Evolutionary conservation across 1,139 yeast genomes (phyloP), one percentile per base, ranked within the genome.

Genomic region (Cylindricascospora bacillispora): DNA sequence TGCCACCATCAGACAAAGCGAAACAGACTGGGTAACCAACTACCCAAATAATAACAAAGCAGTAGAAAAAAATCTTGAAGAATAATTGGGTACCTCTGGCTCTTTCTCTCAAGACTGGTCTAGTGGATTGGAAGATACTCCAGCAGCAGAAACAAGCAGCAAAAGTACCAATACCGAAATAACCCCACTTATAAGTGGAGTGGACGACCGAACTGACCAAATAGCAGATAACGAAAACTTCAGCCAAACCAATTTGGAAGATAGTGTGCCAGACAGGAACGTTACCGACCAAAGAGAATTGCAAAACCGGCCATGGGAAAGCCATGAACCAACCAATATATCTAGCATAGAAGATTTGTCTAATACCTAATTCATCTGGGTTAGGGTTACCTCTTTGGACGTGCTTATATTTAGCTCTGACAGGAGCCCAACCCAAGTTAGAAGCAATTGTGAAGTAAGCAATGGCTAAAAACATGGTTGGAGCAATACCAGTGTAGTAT

Each of bases 1-100:
- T 73, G 52, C 79, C 78, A 60, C 80, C 81, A 47, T 73, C 80
- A 41, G 68, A 56, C 35, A 73, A 56, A 52, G 73, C 80, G 73
- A 76, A 73, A 35, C 61, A 52, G 37, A 73, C 48, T 32, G 75
- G 73, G 46, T 73, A 73, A 37, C 70, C 56, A 34, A 29, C 20
- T 6, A 67, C 49, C 65, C 71, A 62, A 24, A 69, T 38, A 37
- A 67, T 52, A 30, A 66, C 39, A 28, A 53, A 39, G 34, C 40
- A 41, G 22, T 34, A 29, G 23, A 34, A 34, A 38, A 46, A 47
- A 25, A 37, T 34, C 11, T 26, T 31, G 26, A 33, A 35, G 6
- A 24, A 15, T 13, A 41, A 38, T 26, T 46, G 47, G 16, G 33
- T 31, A 26, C 49, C 48, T 16, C 38, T 31, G 29, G 38, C 41